Base-by-base conservation (phyloP, 441 rosid genomes). In the Corymbia calophylla region DNA sequence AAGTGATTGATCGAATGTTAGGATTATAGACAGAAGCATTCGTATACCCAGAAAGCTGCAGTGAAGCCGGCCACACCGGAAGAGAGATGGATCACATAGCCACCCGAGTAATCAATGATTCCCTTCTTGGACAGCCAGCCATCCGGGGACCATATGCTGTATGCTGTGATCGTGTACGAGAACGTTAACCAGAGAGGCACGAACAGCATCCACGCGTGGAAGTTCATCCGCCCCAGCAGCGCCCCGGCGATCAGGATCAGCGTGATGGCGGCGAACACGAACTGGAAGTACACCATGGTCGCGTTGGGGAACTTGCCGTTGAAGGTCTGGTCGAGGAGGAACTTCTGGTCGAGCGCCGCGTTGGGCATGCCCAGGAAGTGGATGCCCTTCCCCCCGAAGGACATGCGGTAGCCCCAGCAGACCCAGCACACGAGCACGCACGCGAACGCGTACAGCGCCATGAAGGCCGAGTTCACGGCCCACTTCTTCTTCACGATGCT, bases 11-110 rank as follows among this genome's bases (percentile, higher is more conserved):
- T 31, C 23, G 86, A 90, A 54, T 21, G 29, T 23, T 55, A 54
- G 58, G 44, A 48, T 77, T 4, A 44, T 2, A 82, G 53, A 44
- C 56, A 5, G 25, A 21, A 21, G 29, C 12, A 27, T 53, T 23
- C 53, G 6, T 0, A 1, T 88, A 88, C 91, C 91, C 90, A 90
- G 55, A 87, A 91, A 55, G 91, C 92, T 47, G 91, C 91, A 8
- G 89, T 88, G 77, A 91, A 87, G 87, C 89, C 91, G 62, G 89
- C 90, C 87, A 89, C 70, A 5, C 93, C 91, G 16, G 93, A 91
- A 18, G 91, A 86, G 53, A 88, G 89, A 51, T 90, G 93, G 88
- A 91, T 84, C 89, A 90, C 91, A 80, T 92, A 91, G 15, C 90
- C 90, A 29, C 91, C 90, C 44, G 89, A 66, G 88, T 90, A 90